Percentiles rank a stretch among this genome's conserved stretches.
phyloP scores from a whole-genome alignment of 2,329 filamentous ascomycete genomes.

The Diaporthe destruens region DNA sequence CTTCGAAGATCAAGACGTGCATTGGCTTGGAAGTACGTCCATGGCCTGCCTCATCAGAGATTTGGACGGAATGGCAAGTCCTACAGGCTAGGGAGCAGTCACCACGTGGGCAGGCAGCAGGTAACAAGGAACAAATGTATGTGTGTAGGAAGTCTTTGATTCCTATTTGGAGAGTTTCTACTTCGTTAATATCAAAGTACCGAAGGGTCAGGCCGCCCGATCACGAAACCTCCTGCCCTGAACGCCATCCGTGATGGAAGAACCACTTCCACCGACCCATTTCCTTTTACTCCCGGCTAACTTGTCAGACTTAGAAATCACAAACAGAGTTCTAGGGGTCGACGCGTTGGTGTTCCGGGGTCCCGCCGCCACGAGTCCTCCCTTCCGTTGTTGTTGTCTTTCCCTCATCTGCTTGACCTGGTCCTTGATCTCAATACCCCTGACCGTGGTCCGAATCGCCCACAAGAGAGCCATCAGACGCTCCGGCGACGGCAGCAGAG shows the following conservation, averaged over 20 bases:
- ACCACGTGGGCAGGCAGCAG: background rate
- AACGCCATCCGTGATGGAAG: slow-evolving; percentile 22
- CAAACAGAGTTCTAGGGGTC: slow-evolving; percentile 22
- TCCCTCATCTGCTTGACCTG: slow-evolving; percentile 19
- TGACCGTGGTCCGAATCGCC: slow-evolving; percentile 59
- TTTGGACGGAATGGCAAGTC: background rate
- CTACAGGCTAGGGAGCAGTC: too few species aligned
- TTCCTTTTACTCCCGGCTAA: slow-evolving; percentile 40
- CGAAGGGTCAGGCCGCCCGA: slow-evolving; percentile 21
- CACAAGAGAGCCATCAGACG: slow-evolving; percentile 62
- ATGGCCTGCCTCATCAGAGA: too few species aligned
- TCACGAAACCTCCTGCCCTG: slow-evolving; percentile 33
- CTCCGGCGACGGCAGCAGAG: slow-evolving; percentile 49
- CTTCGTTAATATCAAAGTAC: slow-evolving; percentile 16
- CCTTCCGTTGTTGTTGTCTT: background rate
- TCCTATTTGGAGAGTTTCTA: slow-evolving; percentile 7
- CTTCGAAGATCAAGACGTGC: too few species aligned
- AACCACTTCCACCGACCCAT: slow-evolving; percentile 11
- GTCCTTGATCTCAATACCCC: slow-evolving; percentile 49
- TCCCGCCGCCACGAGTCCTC: slow-evolving; percentile 12
- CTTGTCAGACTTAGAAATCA: slow-evolving; percentile 34
- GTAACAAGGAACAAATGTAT: background rate
- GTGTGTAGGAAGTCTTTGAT: slow-evolving; percentile 30
- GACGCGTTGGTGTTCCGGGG: slow-evolving; percentile 32
- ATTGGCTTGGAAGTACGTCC: background rate